phyloP scores from a whole-genome alignment of 768 basidiomycete genomes.

The Boletus rex-veris region DNA sequence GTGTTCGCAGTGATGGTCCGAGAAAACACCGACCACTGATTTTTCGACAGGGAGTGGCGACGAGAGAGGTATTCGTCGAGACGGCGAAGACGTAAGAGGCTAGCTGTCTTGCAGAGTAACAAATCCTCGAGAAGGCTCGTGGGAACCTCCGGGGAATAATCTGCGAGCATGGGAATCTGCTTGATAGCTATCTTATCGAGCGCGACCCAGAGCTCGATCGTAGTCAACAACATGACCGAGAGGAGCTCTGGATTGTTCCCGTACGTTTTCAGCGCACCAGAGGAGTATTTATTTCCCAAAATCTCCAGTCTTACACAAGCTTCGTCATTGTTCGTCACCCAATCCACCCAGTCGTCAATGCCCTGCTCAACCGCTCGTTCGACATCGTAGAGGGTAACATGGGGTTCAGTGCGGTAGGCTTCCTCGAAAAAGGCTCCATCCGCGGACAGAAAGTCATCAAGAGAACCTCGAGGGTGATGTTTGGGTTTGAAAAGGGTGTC shows the following conservation, averaged over 20 bases:
- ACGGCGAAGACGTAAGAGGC: conserved; percentile 26
- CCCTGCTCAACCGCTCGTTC: conserved; percentile 31
- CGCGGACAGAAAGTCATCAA: conserved; percentile 17
- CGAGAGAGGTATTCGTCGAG: conserved; percentile 32
- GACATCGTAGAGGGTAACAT: conserved; percentile 34
- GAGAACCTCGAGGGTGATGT: conserved; percentile 6
- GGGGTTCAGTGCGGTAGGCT: conserved; percentile 15
- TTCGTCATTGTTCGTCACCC: conserved; percentile 2
- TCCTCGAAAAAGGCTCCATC: conserved; percentile 9
- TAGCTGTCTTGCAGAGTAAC: conserved; percentile 27
- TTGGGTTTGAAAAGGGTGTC: background rate
- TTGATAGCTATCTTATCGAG: conserved; percentile 27
- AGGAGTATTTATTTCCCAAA: conserved; percentile 28
- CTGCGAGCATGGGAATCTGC: conserved; percentile 24
- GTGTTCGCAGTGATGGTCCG: conserved; percentile 6
- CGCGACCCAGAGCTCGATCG: conserved; percentile 37
- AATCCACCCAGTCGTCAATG: conserved; percentile 35
- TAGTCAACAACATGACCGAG: conserved; percentile 42
- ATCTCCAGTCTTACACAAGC: conserved; percentile 21
- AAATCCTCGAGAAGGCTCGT: conserved; percentile 22
- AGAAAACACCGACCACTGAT: conserved; percentile 34
- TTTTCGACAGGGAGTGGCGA: conserved; percentile 23
- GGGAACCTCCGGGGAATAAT: conserved; percentile 36
- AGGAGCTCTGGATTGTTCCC: conserved; percentile 35
- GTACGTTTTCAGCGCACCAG: conserved; percentile 26